Conservation (phyloP, 23 red algal genomes). For the Agarophyton chilense region DNA sequence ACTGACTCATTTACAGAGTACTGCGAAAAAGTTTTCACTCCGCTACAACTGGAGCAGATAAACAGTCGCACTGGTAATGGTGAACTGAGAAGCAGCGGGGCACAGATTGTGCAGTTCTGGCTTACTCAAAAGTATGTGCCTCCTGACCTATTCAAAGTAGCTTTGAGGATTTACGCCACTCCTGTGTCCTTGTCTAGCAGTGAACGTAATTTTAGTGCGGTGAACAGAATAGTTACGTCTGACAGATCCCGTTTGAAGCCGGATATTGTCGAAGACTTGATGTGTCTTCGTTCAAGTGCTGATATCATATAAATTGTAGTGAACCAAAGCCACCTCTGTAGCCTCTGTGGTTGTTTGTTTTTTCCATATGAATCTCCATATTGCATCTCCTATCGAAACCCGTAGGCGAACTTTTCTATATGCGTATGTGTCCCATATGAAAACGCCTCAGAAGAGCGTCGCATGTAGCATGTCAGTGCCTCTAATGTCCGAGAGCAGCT, state of each 20-base stretch:
- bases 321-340: too few relatives aligned
- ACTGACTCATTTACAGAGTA: constrained; percentile 5
- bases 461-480: too few relatives aligned
- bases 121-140: background rate
- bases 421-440: too few relatives aligned
- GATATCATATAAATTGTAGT: too few relatives aligned
- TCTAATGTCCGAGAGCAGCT: too few relatives aligned
- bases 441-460: too few relatives aligned
- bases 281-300: background rate
- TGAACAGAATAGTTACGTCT: background rate
- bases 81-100: background rate
- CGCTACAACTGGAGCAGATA: too few relatives aligned
- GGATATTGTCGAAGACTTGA: constrained; percentile 10
- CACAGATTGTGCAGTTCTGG: constrained; percentile 2
- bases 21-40: background rate
- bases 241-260: background rate
- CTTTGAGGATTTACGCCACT: constrained; percentile 4
- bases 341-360: too few relatives aligned
- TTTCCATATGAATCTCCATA: too few relatives aligned
- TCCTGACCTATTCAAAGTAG: constrained; percentile 27
- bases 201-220: constrained; percentile 28
- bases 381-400: too few relatives aligned
- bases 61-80: background rate
- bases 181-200: background rate
- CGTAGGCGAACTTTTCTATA: too few relatives aligned